Percentiles rank a stretch among this genome's conserved stretches.
These are phyloP conservation scores for Aspergillus intermedius DNA, from an alignment of 2,329 filamentous ascomycete genomes.

Conservation along the genomic window DNA sequence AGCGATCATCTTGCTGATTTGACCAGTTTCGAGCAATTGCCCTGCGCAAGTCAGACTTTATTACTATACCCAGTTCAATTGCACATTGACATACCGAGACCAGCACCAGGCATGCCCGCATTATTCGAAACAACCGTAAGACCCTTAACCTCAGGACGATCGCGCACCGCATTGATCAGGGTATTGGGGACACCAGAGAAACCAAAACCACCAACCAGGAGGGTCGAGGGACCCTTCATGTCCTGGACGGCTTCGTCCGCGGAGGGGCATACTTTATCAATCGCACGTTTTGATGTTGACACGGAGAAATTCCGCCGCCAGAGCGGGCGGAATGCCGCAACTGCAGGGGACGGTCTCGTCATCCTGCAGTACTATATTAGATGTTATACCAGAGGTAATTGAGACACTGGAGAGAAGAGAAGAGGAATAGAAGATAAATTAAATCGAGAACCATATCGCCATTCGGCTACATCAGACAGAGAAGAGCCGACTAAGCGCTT, in stretches of 20 bases:
- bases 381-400: background rate
- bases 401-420: slow-evolving; percentile 1
- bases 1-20: slow-evolving; percentile 66
- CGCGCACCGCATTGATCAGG: slow-evolving; percentile 59
- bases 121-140: slow-evolving; percentile 79
- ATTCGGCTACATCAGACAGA: slow-evolving; percentile 13
- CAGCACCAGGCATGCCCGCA: slow-evolving; percentile 63
- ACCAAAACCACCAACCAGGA: slow-evolving; percentile 73
- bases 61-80: background rate
- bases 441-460: background rate
- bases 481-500: slow-evolving; percentile 23
- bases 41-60: slow-evolving; percentile 34
- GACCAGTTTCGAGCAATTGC: slow-evolving; percentile 63
- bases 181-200: slow-evolving; percentile 54
- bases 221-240: slow-evolving; percentile 60
- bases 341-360: slow-evolving; percentile 22
- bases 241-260: slow-evolving; percentile 67
- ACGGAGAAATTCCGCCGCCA: slow-evolving; percentile 57
- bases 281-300: slow-evolving; percentile 56
- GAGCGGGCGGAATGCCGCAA: slow-evolving; percentile 26
- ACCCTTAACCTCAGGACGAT: slow-evolving; percentile 50
- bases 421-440: slow-evolving; percentile 3
- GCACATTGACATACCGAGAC: slow-evolving; percentile 51
- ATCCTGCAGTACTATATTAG: slow-evolving; percentile 8
- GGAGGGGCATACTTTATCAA: slow-evolving; percentile 67